phyloP scores from a whole-genome alignment of 148 eudicot genomes.

The Mesembryanthemum crystallinum region DNA sequence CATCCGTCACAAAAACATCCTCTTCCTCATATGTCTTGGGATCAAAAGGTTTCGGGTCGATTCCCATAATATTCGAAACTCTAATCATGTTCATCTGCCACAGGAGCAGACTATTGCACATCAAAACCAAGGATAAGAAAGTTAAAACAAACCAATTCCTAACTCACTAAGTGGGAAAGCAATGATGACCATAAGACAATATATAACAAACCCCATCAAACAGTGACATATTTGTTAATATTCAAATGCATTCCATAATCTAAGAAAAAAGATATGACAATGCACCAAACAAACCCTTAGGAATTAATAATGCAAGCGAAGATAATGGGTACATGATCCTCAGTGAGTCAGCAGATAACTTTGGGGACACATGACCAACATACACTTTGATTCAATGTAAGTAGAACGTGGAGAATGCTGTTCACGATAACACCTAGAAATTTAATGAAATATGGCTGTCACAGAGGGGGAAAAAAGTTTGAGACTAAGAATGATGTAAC shows the following conservation, averaged over 20 bases:
- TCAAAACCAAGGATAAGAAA: not conserved
- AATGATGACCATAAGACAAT: not conserved
- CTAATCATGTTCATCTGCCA: conserved; percentile 91
- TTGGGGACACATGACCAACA: not conserved
- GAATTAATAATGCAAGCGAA: not conserved
- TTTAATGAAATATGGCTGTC: not conserved
- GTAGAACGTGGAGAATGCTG: not conserved
- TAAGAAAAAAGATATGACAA: not conserved
- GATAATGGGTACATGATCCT: not conserved
- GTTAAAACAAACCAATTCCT: not conserved
- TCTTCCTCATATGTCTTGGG: conserved; percentile 87
- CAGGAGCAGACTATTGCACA: conserved; percentile 12
- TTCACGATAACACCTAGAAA: not conserved
- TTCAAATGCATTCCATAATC: not conserved
- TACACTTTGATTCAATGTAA: not conserved
- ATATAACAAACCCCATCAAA: not conserved
- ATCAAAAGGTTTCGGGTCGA: conserved; percentile 90
- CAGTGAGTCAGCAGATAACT: not conserved
- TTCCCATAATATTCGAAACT: conserved; percentile 97
- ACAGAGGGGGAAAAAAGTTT: not conserved
- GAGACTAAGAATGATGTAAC: not conserved
- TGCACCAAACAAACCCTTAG: not conserved
- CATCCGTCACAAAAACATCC: conserved; percentile 83
- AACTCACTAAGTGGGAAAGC: not conserved
- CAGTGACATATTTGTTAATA: not conserved